Base-by-base conservation (phyloP, 2,329 filamentous ascomycete genomes). In the Aspergillus fijiensis region DNA sequence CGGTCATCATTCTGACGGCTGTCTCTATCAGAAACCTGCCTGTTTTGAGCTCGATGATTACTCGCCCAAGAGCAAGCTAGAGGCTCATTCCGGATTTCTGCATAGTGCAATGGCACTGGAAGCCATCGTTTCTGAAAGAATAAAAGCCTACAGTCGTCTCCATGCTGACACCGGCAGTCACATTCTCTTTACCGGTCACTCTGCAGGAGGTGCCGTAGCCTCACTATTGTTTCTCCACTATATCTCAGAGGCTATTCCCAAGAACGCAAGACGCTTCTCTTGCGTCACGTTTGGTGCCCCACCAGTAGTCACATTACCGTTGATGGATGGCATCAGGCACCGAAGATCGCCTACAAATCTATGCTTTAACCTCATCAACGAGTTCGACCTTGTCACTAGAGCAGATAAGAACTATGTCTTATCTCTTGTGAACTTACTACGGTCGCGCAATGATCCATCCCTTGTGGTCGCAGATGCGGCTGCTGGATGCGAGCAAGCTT, bases 281-380 rank as follows among this genome's bases (percentile, higher is more conserved):
- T 55, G 57, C 33, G 42, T 55, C 14, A 55, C 47, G 50, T 59
- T 59, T 23, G 51, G 51, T 11, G 57, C 57, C 14, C 47, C 57
- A 25, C 47, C 51, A 27, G 45, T 49, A 19, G 33, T 55, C 19
- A 35, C 33, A 16, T 14, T 49, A 3, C 45, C 48, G 21, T 19
- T 50, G 3, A 29, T 50, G 47, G 25, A 27, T 11, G 27, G 16
- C 21, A 29, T 35, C 6, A 29, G 27, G 16, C 23, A 16, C 25
- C 14, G 9, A 14, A 16, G 29, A 7, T 4, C 31, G 23, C 23
- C 49, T 16, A 29, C 12, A 5, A 16, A 50, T 5, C 6, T 50
- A 29, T 55, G 47, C 5, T 11, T 55, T 4, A 51, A 55, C n/a
- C 14, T 55, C 12, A 58, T 58, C 21, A 58, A 58, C 39, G 56